These are phyloP conservation scores for Euclidium syriacum DNA, from an alignment of 345 rosid species.

Conservation along the genomic window DNA sequence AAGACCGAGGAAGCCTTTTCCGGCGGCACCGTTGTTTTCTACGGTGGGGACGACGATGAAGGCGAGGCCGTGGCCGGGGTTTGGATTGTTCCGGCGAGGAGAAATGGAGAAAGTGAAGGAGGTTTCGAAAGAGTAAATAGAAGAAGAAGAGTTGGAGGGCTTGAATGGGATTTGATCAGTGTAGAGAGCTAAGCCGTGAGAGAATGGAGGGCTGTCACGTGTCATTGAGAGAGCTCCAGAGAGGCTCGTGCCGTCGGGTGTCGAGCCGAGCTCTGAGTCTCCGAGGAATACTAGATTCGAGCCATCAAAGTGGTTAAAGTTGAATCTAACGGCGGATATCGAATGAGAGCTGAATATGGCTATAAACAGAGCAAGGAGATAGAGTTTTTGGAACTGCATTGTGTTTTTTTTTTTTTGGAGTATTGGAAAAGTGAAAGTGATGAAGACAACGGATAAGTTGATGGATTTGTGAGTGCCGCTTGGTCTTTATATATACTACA, in stretches of 20 bases:
- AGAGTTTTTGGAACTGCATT: background rate
- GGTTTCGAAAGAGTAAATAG: background rate
- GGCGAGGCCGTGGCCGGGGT: background rate
- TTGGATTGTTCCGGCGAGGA: background rate
- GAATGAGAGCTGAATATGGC: background rate
- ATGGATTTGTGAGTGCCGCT: no score
- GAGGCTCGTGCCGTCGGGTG: background rate
- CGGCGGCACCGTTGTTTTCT: background rate
- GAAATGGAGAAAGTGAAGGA: slow-evolving; percentile 18
- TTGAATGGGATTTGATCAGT: background rate
- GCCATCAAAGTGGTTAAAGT: slow-evolving; percentile 3
- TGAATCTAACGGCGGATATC: background rate
- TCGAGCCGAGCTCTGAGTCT: background rate
- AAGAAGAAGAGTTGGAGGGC: background rate
- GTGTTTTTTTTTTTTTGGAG: background rate
- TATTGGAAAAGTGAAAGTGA: background rate
- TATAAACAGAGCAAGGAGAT: background rate
- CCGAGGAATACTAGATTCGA: background rate
- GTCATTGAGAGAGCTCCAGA: background rate
- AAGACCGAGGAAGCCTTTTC: slow-evolving; percentile 13
- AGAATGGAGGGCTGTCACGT: background rate
- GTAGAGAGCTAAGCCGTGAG: slow-evolving; percentile 1
- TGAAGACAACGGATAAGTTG: no score
- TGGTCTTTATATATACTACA: no score
- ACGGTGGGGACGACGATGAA: background rate